These are phyloP conservation scores for Leptodermis oblonga DNA, from an alignment of 257 asterid species.

Conservation along the genomic window DNA sequence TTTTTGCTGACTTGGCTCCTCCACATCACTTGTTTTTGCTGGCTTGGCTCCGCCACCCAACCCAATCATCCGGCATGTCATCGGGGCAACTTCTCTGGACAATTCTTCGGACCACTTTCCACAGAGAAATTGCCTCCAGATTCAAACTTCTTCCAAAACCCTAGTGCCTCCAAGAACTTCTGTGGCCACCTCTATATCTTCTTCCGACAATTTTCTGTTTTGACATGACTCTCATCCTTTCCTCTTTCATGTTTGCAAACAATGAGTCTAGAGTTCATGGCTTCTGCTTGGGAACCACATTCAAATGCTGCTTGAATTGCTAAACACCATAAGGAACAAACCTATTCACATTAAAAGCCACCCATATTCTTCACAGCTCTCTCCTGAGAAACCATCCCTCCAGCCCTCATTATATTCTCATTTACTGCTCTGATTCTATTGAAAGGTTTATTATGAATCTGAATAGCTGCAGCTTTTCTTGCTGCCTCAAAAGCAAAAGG, in stretches of 20 bases:
- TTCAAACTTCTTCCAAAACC: no score
- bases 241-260: conserved; percentile 88
- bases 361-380: conserved; percentile 43
- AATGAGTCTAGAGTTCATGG: conserved; percentile 79
- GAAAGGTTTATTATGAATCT: conserved; percentile 50
- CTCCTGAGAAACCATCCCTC: conserved; percentile 34
- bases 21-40: no score
- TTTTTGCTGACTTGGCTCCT: no score
- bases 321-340: conserved; percentile 22
- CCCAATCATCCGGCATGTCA: no score
- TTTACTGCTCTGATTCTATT: conserved; percentile 38
- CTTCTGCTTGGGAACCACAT: conserved; percentile 41
- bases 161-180: no score
- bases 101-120: no score
- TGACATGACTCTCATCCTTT: conserved; percentile 53
- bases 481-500: conserved; percentile 76
- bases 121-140: no score
- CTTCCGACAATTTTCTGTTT: conserved; percentile 30
- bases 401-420: conserved; percentile 60
- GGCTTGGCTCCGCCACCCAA: no score
- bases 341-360: conserved; percentile 49
- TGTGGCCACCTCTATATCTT: conserved; percentile 55
- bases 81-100: no score
- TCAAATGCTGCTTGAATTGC: conserved; percentile 42
- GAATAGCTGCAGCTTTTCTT: conserved; percentile 66